These are phyloP conservation scores for Leptomonas pyrrhocoris DNA, from an alignment of 208 protist species.

Conservation along the genomic window DNA sequence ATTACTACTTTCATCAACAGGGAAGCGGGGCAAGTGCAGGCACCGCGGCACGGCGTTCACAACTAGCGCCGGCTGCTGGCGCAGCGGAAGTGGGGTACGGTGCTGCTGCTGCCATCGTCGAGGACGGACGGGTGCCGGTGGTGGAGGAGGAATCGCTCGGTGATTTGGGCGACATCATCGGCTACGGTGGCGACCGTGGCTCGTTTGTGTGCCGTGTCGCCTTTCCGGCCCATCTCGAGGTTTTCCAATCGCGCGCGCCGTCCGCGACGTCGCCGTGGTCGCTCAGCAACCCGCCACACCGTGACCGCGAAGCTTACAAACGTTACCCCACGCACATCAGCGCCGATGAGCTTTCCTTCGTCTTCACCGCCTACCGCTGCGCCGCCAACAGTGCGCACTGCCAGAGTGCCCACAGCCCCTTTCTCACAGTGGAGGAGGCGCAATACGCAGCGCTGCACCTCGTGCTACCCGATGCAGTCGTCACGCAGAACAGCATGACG, in stretches of 20 bases:
- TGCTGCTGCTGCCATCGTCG: background rate
- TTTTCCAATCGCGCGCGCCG: constrained; percentile 2
- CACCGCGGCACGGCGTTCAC: background rate
- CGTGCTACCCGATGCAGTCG: constrained; percentile 67
- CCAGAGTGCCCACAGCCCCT: constrained; percentile 19
- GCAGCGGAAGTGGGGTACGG: background rate
- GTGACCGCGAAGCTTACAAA: constrained; percentile 37
- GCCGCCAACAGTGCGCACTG: constrained; percentile 13
- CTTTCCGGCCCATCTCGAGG: constrained; percentile 5
- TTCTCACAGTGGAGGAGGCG: constrained; percentile 21
- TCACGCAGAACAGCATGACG: constrained; percentile 29
- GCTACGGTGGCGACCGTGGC: constrained; percentile 74
- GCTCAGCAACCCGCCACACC: constrained; percentile 2
- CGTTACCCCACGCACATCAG: constrained; percentile 43
- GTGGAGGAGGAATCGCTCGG: constrained; percentile 27
- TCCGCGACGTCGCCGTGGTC: constrained; percentile 7
- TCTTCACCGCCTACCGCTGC: constrained; percentile 29
- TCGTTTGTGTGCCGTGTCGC: constrained; percentile 68
- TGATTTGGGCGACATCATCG: constrained; percentile 42
- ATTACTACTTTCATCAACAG: constrained; percentile 13
- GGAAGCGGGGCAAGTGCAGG: background rate
- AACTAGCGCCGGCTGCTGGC: background rate
- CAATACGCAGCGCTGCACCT: constrained; percentile 46
- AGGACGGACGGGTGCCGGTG: constrained; percentile 8
- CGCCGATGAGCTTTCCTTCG: constrained; percentile 38